Percentiles rank a stretch among this genome's conserved stretches.
These are phyloP conservation scores for Areca catechu DNA, from an alignment of 176 grass and related monocot species.

Conservation along the genomic window DNA sequence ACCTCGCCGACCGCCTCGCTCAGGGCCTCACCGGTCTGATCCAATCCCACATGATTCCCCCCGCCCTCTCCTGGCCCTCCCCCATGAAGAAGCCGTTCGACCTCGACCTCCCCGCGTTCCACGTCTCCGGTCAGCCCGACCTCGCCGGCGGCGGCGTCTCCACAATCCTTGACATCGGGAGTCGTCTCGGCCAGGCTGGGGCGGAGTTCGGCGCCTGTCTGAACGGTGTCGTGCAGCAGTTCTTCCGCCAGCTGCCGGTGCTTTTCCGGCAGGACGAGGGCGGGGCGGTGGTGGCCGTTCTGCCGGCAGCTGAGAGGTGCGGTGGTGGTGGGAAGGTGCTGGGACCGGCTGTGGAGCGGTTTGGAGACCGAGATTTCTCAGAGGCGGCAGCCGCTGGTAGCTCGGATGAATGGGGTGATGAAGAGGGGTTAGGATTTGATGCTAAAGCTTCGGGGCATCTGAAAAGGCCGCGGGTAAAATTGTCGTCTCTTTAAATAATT, in stretches of 20 bases:
- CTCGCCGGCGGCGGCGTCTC: conserved; percentile 33
- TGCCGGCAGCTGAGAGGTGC: conserved; percentile 6
- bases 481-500: background rate
- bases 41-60: conserved; percentile 45
- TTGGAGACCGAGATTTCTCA: conserved; percentile 5
- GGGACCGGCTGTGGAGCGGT: background rate
- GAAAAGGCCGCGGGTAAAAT: conserved; percentile 38
- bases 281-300: conserved; percentile 4
- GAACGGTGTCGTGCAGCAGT: conserved; percentile 65
- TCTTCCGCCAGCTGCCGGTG: conserved; percentile 23
- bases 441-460: conserved; percentile 31
- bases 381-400: background rate
- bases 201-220: conserved; percentile 53
- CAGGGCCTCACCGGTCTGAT: conserved; percentile 81
- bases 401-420: conserved; percentile 38
- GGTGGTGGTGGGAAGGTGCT: background rate
- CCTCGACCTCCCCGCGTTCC: conserved; percentile 19
- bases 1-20: conserved; percentile 68
- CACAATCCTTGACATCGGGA: conserved; percentile 35
- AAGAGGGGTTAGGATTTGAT: conserved; percentile 33
- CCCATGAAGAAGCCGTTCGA: conserved; percentile 21
- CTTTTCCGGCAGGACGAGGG: conserved; percentile 31
- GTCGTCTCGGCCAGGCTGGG: conserved; percentile 37
- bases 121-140: conserved; percentile 18
- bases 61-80: conserved; percentile 9